phyloP scores from a whole-genome alignment of 2,329 filamentous ascomycete genomes.

The Truncatella angustata region DNA sequence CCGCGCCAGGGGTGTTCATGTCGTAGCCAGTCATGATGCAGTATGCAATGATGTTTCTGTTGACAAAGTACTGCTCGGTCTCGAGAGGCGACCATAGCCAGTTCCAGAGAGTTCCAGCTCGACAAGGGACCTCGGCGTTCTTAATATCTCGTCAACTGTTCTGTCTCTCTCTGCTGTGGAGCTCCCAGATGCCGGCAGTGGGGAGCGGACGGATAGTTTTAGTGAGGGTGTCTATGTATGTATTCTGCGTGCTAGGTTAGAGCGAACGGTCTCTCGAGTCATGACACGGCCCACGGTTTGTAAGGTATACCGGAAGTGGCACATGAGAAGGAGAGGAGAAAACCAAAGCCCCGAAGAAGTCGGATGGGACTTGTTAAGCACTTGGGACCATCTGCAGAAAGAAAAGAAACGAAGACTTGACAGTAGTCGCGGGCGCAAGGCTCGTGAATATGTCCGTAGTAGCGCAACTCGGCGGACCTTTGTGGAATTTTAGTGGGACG shows the following conservation, averaged over 20 bases:
- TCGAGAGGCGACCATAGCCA: slow-evolving; percentile 4
- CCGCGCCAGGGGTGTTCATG: slow-evolving; percentile 10
- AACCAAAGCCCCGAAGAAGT: not conserved
- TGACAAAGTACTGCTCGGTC: not conserved
- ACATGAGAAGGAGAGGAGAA: not conserved
- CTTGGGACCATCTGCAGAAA: not conserved
- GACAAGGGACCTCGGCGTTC: no score
- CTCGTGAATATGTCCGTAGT: slow-evolving; percentile 4
- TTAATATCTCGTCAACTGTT: no score
- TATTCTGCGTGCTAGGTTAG: no score
- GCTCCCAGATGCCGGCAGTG: not conserved
- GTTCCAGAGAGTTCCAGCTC: no score
- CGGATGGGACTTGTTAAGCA: not conserved
- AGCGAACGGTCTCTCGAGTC: no score
- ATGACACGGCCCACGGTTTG: not conserved
- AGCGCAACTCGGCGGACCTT: not conserved
- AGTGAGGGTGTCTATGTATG: no score
- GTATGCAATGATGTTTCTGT: not conserved
- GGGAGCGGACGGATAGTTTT: not conserved
- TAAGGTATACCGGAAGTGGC: not conserved
- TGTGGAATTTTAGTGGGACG: slow-evolving; percentile 1
- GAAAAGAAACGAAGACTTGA: not conserved
- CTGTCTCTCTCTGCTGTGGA: not conserved
- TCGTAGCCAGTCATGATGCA: slow-evolving; percentile 7
- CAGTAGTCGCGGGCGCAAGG: not conserved